phyloP scores from a whole-genome alignment of 345 rosid genomes.

The Bruguiera gymnorhiza region DNA sequence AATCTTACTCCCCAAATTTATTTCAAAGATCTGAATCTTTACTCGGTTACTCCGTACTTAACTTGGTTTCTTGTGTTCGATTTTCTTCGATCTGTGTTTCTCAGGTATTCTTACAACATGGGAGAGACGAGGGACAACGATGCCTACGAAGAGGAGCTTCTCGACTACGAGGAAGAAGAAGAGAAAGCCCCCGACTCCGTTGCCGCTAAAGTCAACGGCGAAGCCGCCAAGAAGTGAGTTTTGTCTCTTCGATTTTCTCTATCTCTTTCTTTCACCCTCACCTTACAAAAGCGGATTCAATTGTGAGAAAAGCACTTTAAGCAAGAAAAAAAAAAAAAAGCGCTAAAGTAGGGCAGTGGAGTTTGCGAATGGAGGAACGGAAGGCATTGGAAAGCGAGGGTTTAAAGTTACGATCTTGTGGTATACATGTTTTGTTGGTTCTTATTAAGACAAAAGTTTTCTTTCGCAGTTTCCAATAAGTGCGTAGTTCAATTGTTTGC shows the following conservation, averaged over 20 bases:
- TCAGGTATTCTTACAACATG: conserved; percentile 39
- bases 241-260: background rate
- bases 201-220: conserved; percentile 71
- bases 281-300: background rate
- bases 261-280: background rate
- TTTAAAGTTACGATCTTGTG: no score
- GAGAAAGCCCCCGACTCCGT: conserved; percentile 76
- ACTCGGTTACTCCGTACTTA: conserved; percentile 4
- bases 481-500: background rate
- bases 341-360: no score
- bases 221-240: conserved; percentile 80
- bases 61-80: background rate
- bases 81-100: conserved; percentile 6
- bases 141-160: conserved; percentile 98
- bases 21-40: background rate
- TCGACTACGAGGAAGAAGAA: conserved; percentile 96
- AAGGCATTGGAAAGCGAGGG: no score
- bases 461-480: background rate
- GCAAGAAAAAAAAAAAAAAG: no score
- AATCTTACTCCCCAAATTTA: background rate
- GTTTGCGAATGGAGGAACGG: no score
- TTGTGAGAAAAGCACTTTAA: no score
- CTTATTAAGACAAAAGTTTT: background rate
- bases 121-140: conserved; percentile 95
- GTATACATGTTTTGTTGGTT: background rate